Conservation (phyloP, 108 stramenopile genomes). For the Cyclotella atomus region DNA sequence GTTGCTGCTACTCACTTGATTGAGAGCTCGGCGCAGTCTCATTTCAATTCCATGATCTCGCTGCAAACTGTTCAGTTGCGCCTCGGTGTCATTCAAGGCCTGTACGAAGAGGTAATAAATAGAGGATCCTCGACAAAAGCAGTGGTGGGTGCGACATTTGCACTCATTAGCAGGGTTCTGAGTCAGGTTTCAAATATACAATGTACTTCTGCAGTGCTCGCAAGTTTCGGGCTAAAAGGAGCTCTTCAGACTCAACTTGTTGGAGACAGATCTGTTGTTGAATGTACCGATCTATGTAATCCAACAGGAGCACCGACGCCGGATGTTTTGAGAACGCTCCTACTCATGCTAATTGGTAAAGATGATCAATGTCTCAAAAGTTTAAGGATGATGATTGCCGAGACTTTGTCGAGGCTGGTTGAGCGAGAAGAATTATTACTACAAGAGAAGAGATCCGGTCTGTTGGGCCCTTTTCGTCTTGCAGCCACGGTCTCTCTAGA, state of each 20-base stretch:
- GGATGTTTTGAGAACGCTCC: constrained; percentile 9
- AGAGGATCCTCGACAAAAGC: background rate
- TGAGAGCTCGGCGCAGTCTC: constrained; percentile 31
- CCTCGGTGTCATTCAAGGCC: constrained; percentile 17
- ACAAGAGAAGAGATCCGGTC: constrained; percentile 1
- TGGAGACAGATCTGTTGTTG: constrained; percentile 18
- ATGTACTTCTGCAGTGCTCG: constrained; percentile 3
- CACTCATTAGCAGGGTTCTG: constrained; percentile 10
- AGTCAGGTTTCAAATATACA: background rate
- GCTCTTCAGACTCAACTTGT: constrained; percentile 24
- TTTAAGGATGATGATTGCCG: constrained; percentile 13
- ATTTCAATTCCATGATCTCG: constrained; percentile 45
- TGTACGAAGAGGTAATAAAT: constrained; percentile 1
- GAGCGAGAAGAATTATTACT: constrained; percentile 10
- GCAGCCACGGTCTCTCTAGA: constrained; percentile 26
- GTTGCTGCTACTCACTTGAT: constrained; percentile 64
- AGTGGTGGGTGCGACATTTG: constrained; percentile 5
- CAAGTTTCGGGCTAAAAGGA: constrained; percentile 15
- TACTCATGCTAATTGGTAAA: constrained; percentile 5
- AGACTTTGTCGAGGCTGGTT: constrained; percentile 24
- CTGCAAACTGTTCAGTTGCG: constrained; percentile 30
- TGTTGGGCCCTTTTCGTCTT: background rate
- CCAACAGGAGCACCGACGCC: background rate
- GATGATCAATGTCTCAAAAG: background rate
- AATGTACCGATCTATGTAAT: background rate